Percentiles rank a stretch among this genome's conserved stretches.
Conservation (phyloP, 345 rosid genomes). For the Combretum micranthum region DNA sequence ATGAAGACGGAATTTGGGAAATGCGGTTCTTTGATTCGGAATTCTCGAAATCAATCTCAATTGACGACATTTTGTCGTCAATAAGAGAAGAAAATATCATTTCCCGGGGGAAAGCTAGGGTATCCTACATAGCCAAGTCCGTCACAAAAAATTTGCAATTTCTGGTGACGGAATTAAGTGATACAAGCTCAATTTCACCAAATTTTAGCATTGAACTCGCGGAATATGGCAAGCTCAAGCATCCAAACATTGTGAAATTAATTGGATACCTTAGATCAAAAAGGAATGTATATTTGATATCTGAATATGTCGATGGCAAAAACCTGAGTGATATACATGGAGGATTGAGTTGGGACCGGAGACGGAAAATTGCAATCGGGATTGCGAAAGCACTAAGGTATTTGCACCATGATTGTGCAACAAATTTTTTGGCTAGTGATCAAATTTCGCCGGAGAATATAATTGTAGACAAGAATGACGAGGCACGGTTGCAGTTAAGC, state of each 20-base stretch:
- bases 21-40: constrained; percentile 47
- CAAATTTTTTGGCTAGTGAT: constrained; percentile 24
- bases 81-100: constrained; percentile 38
- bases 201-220: constrained; percentile 28
- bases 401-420: constrained; percentile 43
- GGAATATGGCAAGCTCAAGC: constrained; percentile 34
- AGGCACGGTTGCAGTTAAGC: constrained; percentile 39
- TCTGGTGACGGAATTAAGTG: constrained; percentile 37
- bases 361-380: constrained; percentile 52
- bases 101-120: constrained; percentile 26
- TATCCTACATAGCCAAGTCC: constrained; percentile 26
- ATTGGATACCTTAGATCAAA: constrained; percentile 46
- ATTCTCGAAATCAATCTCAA: constrained; percentile 27
- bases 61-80: constrained; percentile 35
- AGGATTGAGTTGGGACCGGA: constrained; percentile 52
- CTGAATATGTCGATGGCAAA: constrained; percentile 49
- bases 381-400: constrained; percentile 53
- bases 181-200: constrained; percentile 18
- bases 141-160: constrained; percentile 23
- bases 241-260: constrained; percentile 52
- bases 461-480: constrained; percentile 40
- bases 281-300: constrained; percentile 42
- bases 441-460: constrained; percentile 52
- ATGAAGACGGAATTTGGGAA: constrained; percentile 65
- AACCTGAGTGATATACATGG: constrained; percentile 34